These are phyloP conservation scores for Zoysia japonica DNA, from an alignment of 176 grass and related monocot genomes.

Conservation along the genomic window DNA sequence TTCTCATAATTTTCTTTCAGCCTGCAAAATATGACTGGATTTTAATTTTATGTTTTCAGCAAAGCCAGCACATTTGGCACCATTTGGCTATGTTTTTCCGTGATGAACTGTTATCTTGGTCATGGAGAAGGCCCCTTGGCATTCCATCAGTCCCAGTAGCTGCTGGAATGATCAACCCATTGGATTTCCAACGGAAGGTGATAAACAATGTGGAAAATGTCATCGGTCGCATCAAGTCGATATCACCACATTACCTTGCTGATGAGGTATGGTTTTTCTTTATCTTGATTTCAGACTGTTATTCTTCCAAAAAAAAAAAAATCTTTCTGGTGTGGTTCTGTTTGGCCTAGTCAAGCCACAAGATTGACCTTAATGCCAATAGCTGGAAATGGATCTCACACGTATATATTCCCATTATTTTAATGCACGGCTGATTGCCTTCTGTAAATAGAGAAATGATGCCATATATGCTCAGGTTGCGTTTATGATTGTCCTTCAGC, in stretches of 20 bases:
- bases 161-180: slow-evolving; percentile 64
- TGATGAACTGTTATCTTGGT: slow-evolving; percentile 97
- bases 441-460: background rate
- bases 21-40: slow-evolving; percentile 29
- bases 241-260: slow-evolving; percentile 83
- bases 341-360: background rate
- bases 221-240: slow-evolving; percentile 74
- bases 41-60: slow-evolving; percentile 55
- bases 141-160: slow-evolving; percentile 74
- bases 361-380: background rate
- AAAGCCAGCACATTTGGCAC: slow-evolving; percentile 98
- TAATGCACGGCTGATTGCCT: background rate
- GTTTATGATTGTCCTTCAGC: background rate
- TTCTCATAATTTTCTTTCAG: background rate
- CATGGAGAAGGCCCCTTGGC: slow-evolving; percentile 90
- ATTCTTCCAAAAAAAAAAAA: background rate
- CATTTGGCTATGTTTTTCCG: slow-evolving; percentile 99
- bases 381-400: background rate
- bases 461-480: background rate
- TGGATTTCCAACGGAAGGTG: slow-evolving; percentile 96
- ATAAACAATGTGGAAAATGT: slow-evolving; percentile 87
- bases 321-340: background rate
- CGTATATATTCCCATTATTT: background rate
- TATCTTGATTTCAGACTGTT: background rate
- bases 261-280: slow-evolving; percentile 68